Evolutionary conservation across 1,139 yeast genomes (phyloP).

Genomic region (Saccharomycopsis crataegensis): DNA sequence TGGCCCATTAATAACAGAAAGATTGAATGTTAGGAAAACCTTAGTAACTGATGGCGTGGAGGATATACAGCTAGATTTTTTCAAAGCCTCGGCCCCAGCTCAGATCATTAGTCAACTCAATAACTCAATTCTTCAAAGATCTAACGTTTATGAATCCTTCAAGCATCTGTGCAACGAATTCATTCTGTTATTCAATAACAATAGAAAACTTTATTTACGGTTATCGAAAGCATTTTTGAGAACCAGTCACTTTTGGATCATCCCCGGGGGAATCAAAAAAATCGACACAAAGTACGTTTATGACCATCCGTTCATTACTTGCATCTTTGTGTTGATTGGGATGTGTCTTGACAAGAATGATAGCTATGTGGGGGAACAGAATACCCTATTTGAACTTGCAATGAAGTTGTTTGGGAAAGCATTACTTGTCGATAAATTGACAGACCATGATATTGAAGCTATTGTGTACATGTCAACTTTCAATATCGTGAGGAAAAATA

Average conservation of each 20-base stretch:
- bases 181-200: slow-evolving; percentile 34
- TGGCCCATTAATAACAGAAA: no score
- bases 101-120: slow-evolving; percentile 37
- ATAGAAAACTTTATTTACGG: slow-evolving; percentile 34
- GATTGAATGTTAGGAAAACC: slow-evolving; percentile 1
- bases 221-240: slow-evolving; percentile 37
- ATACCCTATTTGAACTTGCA: slow-evolving; percentile 36
- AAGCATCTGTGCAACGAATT: slow-evolving; percentile 32
- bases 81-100: slow-evolving; percentile 29
- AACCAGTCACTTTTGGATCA: slow-evolving; percentile 46
- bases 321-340: slow-evolving; percentile 42
- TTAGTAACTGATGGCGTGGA: slow-evolving; percentile 23
- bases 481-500: slow-evolving; percentile 43
- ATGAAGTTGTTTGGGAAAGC: slow-evolving; percentile 40
- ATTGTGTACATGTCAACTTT: slow-evolving; percentile 43
- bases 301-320: slow-evolving; percentile 41
- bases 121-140: slow-evolving; percentile 27
- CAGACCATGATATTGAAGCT: slow-evolving; percentile 50
- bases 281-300: slow-evolving; percentile 36
- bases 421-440: slow-evolving; percentile 40
- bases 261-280: slow-evolving; percentile 44
- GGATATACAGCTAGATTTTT: slow-evolving; percentile 25
- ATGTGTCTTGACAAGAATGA: slow-evolving; percentile 45
- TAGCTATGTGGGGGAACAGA: slow-evolving; percentile 38
- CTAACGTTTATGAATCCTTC: slow-evolving; percentile 8